Conservation (phyloP, 352 stramenopile genomes). For the Peronospora farinosa region DNA sequence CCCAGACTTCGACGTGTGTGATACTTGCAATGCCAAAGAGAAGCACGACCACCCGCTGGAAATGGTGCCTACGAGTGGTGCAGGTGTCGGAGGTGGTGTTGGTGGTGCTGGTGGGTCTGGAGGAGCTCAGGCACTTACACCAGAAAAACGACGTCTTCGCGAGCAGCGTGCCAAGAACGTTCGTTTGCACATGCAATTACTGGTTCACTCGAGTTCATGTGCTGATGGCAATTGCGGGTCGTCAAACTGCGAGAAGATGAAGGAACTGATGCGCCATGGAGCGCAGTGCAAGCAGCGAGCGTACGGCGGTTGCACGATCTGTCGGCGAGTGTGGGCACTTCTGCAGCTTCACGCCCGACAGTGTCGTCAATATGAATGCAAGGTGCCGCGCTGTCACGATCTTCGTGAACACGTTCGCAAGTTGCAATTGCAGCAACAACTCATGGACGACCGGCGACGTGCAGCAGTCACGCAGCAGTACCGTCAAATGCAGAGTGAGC, state of each 20-base stretch:
- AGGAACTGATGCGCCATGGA: conserved; percentile 94
- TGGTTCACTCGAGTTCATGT: conserved; percentile 95
- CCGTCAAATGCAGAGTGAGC: conserved; percentile 66
- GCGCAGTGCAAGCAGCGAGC: conserved; percentile 89
- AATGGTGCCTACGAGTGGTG: conserved; percentile 71
- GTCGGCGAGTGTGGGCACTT: conserved; percentile 94
- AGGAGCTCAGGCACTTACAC: conserved; percentile 32
- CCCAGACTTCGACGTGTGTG: conserved; percentile 86
- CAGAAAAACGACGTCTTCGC: conserved; percentile 59
- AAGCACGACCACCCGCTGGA: conserved; percentile 75
- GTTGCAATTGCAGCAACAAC: conserved; percentile 94
- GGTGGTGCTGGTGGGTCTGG: conserved; percentile 18
- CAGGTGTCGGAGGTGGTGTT: conserved; percentile 5
- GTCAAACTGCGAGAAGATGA: conserved; percentile 98
- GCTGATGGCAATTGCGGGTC: conserved; percentile 88
- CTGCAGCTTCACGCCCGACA: conserved; percentile 96
- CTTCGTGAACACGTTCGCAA: conserved; percentile 93
- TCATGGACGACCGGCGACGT: conserved; percentile 95
- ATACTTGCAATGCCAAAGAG: conserved; percentile 80
- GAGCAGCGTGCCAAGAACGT: conserved; percentile 92
- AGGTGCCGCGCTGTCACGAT: conserved; percentile 94
- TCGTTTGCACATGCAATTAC: conserved; percentile 95
- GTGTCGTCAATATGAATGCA: conserved; percentile 91
- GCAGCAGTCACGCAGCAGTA: conserved; percentile 85
- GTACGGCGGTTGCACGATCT: conserved; percentile 93